A percentile compares a stretch with the other conserved stretches of the same genome.
Conservation (phyloP, 1,284 basidiomycete species). For the Tylopilus microsporus region DNA sequence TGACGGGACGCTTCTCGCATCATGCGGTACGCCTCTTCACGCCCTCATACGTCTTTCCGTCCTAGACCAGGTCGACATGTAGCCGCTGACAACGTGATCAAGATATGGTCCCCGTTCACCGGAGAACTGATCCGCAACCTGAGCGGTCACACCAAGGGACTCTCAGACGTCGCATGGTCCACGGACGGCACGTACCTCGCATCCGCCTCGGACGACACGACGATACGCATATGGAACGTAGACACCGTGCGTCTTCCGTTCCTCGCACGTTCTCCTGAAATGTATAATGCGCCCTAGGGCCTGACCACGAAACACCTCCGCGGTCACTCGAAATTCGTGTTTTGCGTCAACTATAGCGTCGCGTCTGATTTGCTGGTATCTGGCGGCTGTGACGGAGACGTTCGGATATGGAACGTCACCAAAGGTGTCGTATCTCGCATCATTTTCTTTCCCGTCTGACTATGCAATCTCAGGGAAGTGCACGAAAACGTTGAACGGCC, state of each 20-base stretch:
- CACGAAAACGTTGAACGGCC: slow-evolving; percentile 82
- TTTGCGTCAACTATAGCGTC: slow-evolving; percentile 88
- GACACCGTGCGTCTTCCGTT: slow-evolving; percentile 53
- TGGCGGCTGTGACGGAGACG: slow-evolving; percentile 88
- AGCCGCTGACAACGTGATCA: slow-evolving; percentile 74
- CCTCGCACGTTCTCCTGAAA: background rate
- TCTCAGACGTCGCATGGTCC: slow-evolving; percentile 87
- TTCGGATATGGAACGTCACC: slow-evolving; percentile 86
- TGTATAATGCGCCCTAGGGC: slow-evolving; percentile 42
- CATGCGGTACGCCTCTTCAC: slow-evolving; percentile 55
- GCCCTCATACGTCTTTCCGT: background rate
- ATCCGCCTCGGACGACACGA: slow-evolving; percentile 86
- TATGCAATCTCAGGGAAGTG: slow-evolving; percentile 54
- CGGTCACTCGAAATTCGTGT: slow-evolving; percentile 86
- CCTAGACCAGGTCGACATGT: background rate
- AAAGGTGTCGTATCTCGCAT: slow-evolving; percentile 46
- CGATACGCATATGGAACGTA: slow-evolving; percentile 81
- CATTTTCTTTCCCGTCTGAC: background rate
- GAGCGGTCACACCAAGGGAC: slow-evolving; percentile 70
- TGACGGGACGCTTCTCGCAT: slow-evolving; percentile 74
- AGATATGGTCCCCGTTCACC: slow-evolving; percentile 76
- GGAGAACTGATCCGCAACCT: slow-evolving; percentile 73
- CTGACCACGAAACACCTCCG: slow-evolving; percentile 61
- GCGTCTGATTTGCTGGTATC: slow-evolving; percentile 85
- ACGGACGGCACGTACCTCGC: slow-evolving; percentile 77